phyloP scores from a whole-genome alignment of 1,284 basidiomycete species.

The Malassezia equina region DNA sequence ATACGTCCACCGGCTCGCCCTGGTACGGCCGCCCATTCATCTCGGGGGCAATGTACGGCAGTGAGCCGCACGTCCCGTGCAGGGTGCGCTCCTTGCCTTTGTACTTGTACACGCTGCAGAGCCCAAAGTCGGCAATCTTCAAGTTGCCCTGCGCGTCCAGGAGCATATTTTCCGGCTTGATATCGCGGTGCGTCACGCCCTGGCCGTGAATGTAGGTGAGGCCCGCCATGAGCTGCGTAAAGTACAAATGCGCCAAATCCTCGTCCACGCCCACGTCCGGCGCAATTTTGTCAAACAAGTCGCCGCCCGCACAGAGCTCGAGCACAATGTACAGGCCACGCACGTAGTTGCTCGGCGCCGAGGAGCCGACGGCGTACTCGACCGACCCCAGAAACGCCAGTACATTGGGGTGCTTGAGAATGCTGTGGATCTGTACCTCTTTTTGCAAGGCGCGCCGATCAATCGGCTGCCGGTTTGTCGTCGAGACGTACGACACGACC shows the following conservation, averaged over 20 bases:
- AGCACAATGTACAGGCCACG: slow-evolving; percentile 74
- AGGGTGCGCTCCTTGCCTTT: slow-evolving; percentile 61
- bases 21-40: slow-evolving; percentile 57
- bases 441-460: slow-evolving; percentile 55
- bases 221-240: slow-evolving; percentile 73
- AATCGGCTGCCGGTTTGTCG: slow-evolving; percentile 32
- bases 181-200: slow-evolving; percentile 52
- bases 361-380: slow-evolving; percentile 30
- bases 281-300: slow-evolving; percentile 89
- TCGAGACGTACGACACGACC: slow-evolving; percentile 41
- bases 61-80: slow-evolving; percentile 64
- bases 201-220: slow-evolving; percentile 63
- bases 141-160: slow-evolving; percentile 56
- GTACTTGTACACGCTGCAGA: slow-evolving; percentile 81
- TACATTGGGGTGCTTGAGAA: slow-evolving; percentile 70
- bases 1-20: slow-evolving; percentile 83
- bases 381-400: slow-evolving; percentile 69
- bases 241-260: slow-evolving; percentile 82
- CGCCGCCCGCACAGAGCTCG: slow-evolving; percentile 84
- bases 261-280: slow-evolving; percentile 80
- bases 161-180: slow-evolving; percentile 51
- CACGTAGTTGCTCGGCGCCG: slow-evolving; percentile 34
- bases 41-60: slow-evolving; percentile 91
- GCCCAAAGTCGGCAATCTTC: slow-evolving; percentile 90
- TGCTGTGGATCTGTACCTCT: slow-evolving; percentile 81